Conservation (phyloP, 129 eudicot genomes). For the Centrapalus pauciflorus region DNA sequence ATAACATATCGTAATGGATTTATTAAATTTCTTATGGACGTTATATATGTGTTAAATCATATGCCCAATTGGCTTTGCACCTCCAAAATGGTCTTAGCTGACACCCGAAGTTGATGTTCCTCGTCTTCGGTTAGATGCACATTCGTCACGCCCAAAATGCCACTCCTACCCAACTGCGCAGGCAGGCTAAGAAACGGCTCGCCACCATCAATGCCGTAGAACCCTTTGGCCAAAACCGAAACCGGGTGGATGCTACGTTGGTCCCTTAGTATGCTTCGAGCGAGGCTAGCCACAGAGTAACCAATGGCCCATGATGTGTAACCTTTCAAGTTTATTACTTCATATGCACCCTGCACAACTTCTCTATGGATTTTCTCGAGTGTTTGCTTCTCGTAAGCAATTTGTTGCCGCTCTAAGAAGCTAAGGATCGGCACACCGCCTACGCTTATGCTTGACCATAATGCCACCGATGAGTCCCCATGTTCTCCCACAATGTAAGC, state of each 20-base stretch:
- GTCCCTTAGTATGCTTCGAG: constrained; percentile 67
- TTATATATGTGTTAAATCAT: constrained; percentile 35
- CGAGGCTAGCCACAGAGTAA: constrained; percentile 81
- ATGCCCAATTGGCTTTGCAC: constrained; percentile 64
- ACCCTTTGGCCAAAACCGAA: constrained; percentile 77
- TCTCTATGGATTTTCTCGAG: constrained; percentile 68
- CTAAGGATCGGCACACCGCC: constrained; percentile 90
- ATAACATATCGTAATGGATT: too few relatives aligned
- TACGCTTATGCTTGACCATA: constrained; percentile 94
- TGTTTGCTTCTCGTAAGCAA: constrained; percentile 64
- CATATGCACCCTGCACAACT: constrained; percentile 80
- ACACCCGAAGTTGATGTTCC: constrained; percentile 39
- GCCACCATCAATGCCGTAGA: constrained; percentile 63
- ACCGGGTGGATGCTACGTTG: constrained; percentile 88
- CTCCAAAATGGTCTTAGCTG: constrained; percentile 73
- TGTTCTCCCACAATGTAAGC: constrained; percentile 95
- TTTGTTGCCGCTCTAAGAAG: constrained; percentile 63
- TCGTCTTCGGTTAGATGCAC: constrained; percentile 73
- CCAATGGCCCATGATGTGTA: constrained; percentile 99
- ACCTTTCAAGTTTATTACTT: constrained; percentile 79
- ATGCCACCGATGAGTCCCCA: constrained; percentile 93
- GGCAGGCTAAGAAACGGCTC: constrained; percentile 83
- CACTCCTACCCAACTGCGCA: constrained; percentile 76
- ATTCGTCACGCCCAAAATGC: constrained; percentile 82
- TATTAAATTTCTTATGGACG: too few relatives aligned